Base-by-base conservation (phyloP, 2,329 filamentous ascomycete genomes). In the Cladosporium oxysporum region DNA sequence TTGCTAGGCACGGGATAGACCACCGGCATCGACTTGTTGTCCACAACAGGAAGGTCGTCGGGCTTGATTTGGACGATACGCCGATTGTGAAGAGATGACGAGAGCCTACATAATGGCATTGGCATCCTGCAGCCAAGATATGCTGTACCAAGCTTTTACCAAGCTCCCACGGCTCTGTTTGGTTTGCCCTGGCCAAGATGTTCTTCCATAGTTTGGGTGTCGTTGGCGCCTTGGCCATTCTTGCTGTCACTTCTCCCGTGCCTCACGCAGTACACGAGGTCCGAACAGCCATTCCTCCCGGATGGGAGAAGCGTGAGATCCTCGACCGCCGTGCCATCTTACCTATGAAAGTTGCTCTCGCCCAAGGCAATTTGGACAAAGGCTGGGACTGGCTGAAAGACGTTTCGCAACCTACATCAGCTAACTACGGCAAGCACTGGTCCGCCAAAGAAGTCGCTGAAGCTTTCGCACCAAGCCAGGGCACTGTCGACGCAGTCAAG, bases 401-500 rank as follows among this genome's bases (percentile, higher is more conserved):
- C 23, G 76, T 83, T 12, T 55, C 80, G 5, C 72, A 81, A 62
- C 81, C 81, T 3, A 69, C 67, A 5, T 83, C 79, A 10, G 55
- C 75, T 5, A 78, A 75, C 2, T 83, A 78, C 68, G 80, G 79
- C 23, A 70, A 79, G 65, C 77, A 80, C 65, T 82, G 79, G 76
- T 77, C 78, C 5, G 72, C 77, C 11, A 75, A 82, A 31, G 67
- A 83, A 59, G 74, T 83, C 41, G 78, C 78, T 57, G 76, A 80
- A 37, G 73, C 77, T 6, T 83, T 83, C 68, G 76, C 79, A 29
- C 79, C 79, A 10, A 73, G 69, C 63, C 53, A 67, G 1, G 80
- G 84, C 44, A 77, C 83, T 5, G 80, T 87, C 2, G 76, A 82
- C 14, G 76, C 81, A 0, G 83, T 88, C 31, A 80, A 81, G 70